These are phyloP conservation scores for Diplodia scrobiculata DNA, from an alignment of 2,329 filamentous ascomycete genomes.

Conservation along the genomic window DNA sequence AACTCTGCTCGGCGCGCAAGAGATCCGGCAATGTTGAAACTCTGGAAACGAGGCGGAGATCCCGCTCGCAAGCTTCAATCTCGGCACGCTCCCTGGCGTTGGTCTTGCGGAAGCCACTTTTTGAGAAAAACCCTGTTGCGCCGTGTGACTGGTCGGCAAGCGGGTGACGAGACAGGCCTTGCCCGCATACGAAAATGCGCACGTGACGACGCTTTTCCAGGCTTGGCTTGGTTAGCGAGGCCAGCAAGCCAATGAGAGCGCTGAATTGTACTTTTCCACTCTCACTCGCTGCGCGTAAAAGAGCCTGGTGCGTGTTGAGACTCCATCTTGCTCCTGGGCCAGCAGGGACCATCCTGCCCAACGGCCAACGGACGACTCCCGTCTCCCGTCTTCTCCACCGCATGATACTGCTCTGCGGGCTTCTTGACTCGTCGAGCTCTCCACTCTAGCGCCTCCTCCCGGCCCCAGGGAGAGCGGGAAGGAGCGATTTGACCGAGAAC, in stretches of 20 bases:
- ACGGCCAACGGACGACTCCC: constrained; percentile 25
- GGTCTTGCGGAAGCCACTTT: constrained; percentile 23
- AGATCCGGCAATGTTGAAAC: constrained; percentile 9
- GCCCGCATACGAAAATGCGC: neutral
- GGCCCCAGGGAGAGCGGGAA: constrained; percentile 9
- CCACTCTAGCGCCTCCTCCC: neutral
- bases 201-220: constrained; percentile 11
- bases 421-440: constrained; percentile 20
- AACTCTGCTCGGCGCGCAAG: neutral
- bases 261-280: neutral
- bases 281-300: constrained; percentile 20
- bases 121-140: constrained; percentile 16
- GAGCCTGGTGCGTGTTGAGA: constrained; percentile 15
- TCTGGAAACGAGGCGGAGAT: constrained; percentile 27
- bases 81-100: constrained; percentile 16
- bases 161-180: constrained; percentile 18
- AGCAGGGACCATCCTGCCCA: constrained; percentile 27
- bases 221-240: neutral
- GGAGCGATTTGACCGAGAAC: constrained; percentile 10
- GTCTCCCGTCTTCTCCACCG: constrained; percentile 26
- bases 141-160: constrained; percentile 22
- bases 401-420: constrained; percentile 14
- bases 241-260: neutral
- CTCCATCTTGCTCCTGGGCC: constrained; percentile 22
- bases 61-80: constrained; percentile 21